Conservation (phyloP, 2,329 filamentous ascomycete species). For the Emericellopsis cladophorae region DNA sequence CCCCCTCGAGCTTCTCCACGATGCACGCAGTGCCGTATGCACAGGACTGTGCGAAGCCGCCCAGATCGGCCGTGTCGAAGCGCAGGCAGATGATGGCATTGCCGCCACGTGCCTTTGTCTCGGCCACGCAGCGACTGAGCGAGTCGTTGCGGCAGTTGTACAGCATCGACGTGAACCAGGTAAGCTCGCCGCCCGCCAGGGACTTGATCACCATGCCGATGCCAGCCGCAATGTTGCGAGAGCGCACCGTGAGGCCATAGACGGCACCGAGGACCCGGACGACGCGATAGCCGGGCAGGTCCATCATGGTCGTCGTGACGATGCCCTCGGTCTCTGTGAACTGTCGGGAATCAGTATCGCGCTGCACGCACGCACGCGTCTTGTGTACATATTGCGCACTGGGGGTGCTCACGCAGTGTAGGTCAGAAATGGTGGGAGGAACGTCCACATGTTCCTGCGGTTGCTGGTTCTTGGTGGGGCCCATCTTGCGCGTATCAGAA, state of each 20-base stretch:
- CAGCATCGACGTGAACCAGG: conserved; percentile 45
- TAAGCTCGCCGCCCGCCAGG: conserved; percentile 44
- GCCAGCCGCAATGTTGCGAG: conserved; percentile 44
- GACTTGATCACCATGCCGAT: conserved; percentile 44
- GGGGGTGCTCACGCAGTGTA: conserved; percentile 26
- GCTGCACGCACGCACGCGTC: background rate
- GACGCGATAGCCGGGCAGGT: conserved; percentile 47
- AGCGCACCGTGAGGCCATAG: conserved; percentile 43
- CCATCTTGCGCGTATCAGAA: background rate
- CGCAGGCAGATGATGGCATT: conserved; percentile 47
- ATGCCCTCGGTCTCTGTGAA: conserved; percentile 50
- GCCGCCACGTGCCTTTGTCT: conserved; percentile 43
- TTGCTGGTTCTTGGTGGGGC: conserved; percentile 11
- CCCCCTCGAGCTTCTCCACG: conserved; percentile 39
- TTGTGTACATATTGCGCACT: background rate
- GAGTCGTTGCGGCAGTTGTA: conserved; percentile 35
- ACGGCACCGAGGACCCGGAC: conserved; percentile 44
- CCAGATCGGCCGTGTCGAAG: conserved; percentile 43
- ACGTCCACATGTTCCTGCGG: conserved; percentile 19
- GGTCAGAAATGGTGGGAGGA: conserved; percentile 28
- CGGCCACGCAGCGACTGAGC: conserved; percentile 19
- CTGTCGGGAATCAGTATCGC: background rate
- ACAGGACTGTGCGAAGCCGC: conserved; percentile 43
- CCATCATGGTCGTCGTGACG: conserved; percentile 51
- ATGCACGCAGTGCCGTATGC: conserved; percentile 47